Conservation (phyloP, 495 filamentous ascomycete species). For the Amniculicola lignicola region DNA sequence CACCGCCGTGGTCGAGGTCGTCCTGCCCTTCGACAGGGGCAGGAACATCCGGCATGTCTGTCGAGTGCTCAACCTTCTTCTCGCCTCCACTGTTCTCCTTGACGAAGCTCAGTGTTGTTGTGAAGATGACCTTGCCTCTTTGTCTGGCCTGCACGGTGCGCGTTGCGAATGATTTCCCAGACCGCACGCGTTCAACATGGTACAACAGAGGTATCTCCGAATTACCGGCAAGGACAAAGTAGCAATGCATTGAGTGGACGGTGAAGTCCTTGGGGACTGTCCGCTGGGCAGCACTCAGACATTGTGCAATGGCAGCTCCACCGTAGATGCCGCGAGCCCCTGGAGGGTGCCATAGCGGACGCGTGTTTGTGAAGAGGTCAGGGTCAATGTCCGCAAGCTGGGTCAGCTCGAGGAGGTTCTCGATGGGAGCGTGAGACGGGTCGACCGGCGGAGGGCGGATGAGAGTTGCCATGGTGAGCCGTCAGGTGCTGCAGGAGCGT, state of each 20-base stretch:
- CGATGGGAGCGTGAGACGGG: slow-evolving; percentile 71
- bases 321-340: slow-evolving; percentile 92
- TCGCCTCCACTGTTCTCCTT: slow-evolving; percentile 64
- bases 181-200: slow-evolving; percentile 86
- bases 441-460: slow-evolving; percentile 71
- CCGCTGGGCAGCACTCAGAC: slow-evolving; percentile 77
- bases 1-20: slow-evolving; percentile 18
- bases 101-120: slow-evolving; percentile 86
- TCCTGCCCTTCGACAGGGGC: slow-evolving; percentile 29
- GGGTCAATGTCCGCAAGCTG: slow-evolving; percentile 75
- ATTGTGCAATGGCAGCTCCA: slow-evolving; percentile 90
- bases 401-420: slow-evolving; percentile 84
- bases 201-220: slow-evolving; percentile 82
- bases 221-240: slow-evolving; percentile 91
- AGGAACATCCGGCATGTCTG: slow-evolving; percentile 51
- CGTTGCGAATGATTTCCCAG: slow-evolving; percentile 89
- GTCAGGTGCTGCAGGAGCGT: too few relatives aligned
- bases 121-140: slow-evolving; percentile 86
- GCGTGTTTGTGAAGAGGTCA: slow-evolving; percentile 84
- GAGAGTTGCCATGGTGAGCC: slow-evolving; percentile 59
- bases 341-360: slow-evolving; percentile 83
- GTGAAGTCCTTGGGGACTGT: slow-evolving; percentile 78
- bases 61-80: slow-evolving; percentile 56
- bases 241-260: slow-evolving; percentile 96
- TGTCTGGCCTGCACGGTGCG: slow-evolving; percentile 92